Evolutionary conservation across 2,329 filamentous ascomycete genomes (phyloP).

Genomic region (Colletotrichum sansevieriae): DNA sequence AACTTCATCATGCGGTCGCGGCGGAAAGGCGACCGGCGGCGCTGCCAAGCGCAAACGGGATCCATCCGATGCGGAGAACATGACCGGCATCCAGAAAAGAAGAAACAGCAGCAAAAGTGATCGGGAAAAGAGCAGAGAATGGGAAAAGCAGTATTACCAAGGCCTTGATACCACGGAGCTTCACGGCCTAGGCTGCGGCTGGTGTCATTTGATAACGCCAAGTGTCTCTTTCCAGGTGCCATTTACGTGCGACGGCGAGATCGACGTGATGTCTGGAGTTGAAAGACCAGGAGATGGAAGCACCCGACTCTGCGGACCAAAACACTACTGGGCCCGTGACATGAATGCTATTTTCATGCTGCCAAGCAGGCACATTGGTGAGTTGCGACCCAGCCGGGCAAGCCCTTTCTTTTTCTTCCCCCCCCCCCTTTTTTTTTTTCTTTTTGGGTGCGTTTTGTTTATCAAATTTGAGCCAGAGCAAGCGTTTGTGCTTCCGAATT

Average conservation of each 20-base stretch:
- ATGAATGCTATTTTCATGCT: background rate
- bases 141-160: conserved; percentile 16
- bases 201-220: background rate
- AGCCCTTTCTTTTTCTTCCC: no score
- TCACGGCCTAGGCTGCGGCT: background rate
- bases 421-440: no score
- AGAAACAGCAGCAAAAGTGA: background rate
- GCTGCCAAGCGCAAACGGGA: conserved; percentile 21
- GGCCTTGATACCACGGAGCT: background rate
- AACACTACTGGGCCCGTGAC: background rate
- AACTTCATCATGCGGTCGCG: background rate
- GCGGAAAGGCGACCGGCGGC: background rate
- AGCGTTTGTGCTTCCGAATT: background rate
- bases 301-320: background rate
- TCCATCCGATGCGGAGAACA: background rate
- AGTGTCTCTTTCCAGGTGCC: conserved; percentile 7
- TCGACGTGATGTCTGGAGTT: conserved; percentile 5
- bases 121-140: background rate
- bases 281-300: background rate
- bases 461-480: background rate
- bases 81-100: conserved; percentile 1
- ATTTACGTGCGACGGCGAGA: background rate
- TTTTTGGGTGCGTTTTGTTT: background rate
- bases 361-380: background rate
- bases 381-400: background rate